A percentile compares a stretch with the other conserved stretches of the same genome.
Conservation (phyloP, 768 basidiomycete species). For the Lentinula lateritia region DNA sequence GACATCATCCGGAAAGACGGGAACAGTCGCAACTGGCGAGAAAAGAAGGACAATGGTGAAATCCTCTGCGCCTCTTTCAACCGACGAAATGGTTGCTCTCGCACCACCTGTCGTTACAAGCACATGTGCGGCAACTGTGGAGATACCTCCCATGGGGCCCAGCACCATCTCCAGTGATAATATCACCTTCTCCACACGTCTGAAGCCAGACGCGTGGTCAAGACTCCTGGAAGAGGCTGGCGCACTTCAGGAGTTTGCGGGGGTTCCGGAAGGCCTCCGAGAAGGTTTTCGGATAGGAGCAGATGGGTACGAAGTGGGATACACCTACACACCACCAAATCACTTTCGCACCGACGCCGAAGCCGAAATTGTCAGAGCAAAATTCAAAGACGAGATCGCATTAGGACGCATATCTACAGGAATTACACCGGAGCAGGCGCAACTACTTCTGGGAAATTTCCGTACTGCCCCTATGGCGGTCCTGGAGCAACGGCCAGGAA, state of each 20-base stretch:
- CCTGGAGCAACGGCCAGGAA: slow-evolving; percentile 15
- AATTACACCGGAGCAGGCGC: background rate
- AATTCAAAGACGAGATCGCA: slow-evolving; percentile 12
- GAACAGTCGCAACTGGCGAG: too few relatives aligned
- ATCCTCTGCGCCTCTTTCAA: too few relatives aligned
- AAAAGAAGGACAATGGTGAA: too few relatives aligned
- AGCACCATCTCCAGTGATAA: too few relatives aligned
- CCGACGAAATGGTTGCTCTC: too few relatives aligned
- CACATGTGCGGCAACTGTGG: too few relatives aligned
- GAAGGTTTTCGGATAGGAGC: slow-evolving; percentile 16
- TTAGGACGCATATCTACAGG: background rate
- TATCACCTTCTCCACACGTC: too few relatives aligned
- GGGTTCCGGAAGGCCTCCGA: slow-evolving; percentile 14
- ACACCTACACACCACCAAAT: slow-evolving; percentile 12
- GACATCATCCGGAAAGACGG: too few relatives aligned
- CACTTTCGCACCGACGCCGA: slow-evolving; percentile 8
- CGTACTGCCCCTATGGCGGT: slow-evolving; percentile 21
- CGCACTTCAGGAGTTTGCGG: slow-evolving; percentile 5
- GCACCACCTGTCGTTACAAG: too few relatives aligned
- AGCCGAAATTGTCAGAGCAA: slow-evolving; percentile 8
- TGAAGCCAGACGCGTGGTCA: too few relatives aligned
- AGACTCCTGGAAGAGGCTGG: background rate
- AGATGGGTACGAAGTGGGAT: background rate
- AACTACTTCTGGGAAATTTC: slow-evolving; percentile 18
- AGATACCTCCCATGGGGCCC: too few relatives aligned